Evolutionary conservation across 2,329 filamentous ascomycete species (phyloP).

Genomic region (Cercospora janseana): DNA sequence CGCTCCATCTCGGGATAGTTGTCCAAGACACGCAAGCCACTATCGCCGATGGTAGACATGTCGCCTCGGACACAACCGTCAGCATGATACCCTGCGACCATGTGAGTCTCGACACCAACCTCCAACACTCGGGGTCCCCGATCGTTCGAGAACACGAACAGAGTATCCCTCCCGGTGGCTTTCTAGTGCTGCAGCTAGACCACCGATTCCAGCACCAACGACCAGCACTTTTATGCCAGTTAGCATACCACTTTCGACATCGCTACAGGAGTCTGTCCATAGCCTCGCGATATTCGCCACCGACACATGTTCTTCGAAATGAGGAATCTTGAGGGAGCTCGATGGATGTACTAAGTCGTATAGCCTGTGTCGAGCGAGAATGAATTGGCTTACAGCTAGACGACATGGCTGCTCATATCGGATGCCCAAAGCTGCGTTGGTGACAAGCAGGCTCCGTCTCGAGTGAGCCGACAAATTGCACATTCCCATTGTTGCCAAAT

Average conservation of each 20-base stretch:
- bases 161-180: conserved; percentile 29
- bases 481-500: too few species aligned
- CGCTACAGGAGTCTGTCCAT: conserved; percentile 8
- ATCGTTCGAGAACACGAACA: conserved; percentile 27
- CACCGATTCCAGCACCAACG: conserved; percentile 27
- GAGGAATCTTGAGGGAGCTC: too few species aligned
- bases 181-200: conserved; percentile 28
- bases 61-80: conserved; percentile 22
- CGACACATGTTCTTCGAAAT: too few species aligned
- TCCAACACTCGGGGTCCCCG: conserved; percentile 11
- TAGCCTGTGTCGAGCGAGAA: too few species aligned
- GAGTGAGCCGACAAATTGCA: too few species aligned
- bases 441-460: too few species aligned
- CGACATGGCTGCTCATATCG: too few species aligned
- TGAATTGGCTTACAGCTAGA: too few species aligned
- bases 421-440: too few species aligned
- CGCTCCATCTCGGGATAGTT: conserved; percentile 26
- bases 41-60: conserved; percentile 44
- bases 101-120: background rate
- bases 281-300: too few species aligned
- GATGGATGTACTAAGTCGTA: too few species aligned
- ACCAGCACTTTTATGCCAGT: conserved; percentile 28
- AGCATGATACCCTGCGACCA: background rate
- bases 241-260: conserved; percentile 14
- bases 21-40: conserved; percentile 16